Percentiles rank a stretch among this genome's conserved stretches.
Conservation (phyloP, 2,329 filamentous ascomycete species). For the Aspergillus sp. region DNA sequence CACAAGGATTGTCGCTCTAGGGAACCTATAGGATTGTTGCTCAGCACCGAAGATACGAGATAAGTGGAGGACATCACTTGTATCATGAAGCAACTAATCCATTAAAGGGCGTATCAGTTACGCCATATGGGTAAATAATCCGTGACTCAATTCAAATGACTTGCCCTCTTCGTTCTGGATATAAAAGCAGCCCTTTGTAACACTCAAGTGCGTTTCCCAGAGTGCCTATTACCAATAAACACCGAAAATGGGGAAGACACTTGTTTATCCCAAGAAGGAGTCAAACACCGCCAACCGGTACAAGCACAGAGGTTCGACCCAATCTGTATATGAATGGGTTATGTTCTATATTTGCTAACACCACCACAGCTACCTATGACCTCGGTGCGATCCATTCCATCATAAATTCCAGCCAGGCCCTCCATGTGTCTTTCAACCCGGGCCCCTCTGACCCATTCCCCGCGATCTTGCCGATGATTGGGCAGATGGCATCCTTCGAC, state of each 20-base stretch:
- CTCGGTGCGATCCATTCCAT: slow-evolving; percentile 71
- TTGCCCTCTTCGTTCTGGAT: background rate
- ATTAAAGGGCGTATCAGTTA: background rate
- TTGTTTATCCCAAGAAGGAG: slow-evolving; percentile 61
- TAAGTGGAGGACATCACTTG: background rate
- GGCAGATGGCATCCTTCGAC: slow-evolving; percentile 72
- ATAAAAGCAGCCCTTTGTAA: background rate
- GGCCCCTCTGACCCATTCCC: slow-evolving; percentile 67
- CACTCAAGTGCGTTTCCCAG: background rate
- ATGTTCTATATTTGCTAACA: background rate
- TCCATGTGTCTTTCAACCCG: slow-evolving; percentile 76
- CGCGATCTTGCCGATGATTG: slow-evolving; percentile 79
- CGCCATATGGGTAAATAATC: background rate
- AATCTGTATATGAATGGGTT: slow-evolving; percentile 15
- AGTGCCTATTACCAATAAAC: background rate
- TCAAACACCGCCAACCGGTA: slow-evolving; percentile 68
- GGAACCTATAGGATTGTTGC: background rate
- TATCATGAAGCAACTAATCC: background rate
- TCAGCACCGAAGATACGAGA: slow-evolving; percentile 1
- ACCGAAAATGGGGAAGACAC: slow-evolving; percentile 41
- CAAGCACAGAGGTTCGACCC: slow-evolving; percentile 57
- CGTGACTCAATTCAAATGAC: slow-evolving; percentile 6
- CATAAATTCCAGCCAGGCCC: slow-evolving; percentile 70
- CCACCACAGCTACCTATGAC: slow-evolving; percentile 65
- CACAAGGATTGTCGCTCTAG: background rate